Percentiles rank a stretch among this genome's conserved stretches.
Conservation (phyloP, 2,329 filamentous ascomycete species). For the Alternaria panax region DNA sequence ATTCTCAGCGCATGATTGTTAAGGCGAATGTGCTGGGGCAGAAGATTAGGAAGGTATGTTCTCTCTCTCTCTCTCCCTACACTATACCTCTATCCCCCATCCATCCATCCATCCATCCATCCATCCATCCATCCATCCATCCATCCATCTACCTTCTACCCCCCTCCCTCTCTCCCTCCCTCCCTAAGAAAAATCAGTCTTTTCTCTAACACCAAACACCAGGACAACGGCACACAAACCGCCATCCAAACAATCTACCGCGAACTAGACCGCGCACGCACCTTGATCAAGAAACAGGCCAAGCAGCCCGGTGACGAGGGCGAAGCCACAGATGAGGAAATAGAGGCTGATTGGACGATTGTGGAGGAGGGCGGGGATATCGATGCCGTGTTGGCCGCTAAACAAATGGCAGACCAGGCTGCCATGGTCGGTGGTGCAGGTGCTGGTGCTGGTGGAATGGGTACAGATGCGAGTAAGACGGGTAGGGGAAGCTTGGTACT, state of each 20-base stretch:
- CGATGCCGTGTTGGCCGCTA: constrained; percentile 19
- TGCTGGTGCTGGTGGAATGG: constrained; percentile 25
- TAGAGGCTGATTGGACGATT: constrained; percentile 91
- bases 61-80: neutral
- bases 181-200: constrained; percentile 14
- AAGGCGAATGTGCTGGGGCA: constrained; percentile 85
- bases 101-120: too few species aligned
- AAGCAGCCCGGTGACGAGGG: constrained; percentile 37
- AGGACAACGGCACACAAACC: constrained; percentile 89
- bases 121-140: too few species aligned
- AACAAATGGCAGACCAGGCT: constrained; percentile 33
- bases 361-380: constrained; percentile 67
- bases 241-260: constrained; percentile 94
- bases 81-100: too few species aligned
- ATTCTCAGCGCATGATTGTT: constrained; percentile 87
- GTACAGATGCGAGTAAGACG: constrained; percentile 31
- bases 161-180: too few species aligned
- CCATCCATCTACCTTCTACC: too few species aligned
- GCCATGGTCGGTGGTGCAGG: neutral
- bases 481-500: too few species aligned
- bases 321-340: constrained; percentile 65
- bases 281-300: constrained; percentile 72
- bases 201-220: neutral
- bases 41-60: constrained; percentile 80
- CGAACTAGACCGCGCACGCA: constrained; percentile 90